Evolutionary conservation across 2,329 filamentous ascomycete genomes (phyloP).

Genomic region (Scolecobasidium constrictum): DNA sequence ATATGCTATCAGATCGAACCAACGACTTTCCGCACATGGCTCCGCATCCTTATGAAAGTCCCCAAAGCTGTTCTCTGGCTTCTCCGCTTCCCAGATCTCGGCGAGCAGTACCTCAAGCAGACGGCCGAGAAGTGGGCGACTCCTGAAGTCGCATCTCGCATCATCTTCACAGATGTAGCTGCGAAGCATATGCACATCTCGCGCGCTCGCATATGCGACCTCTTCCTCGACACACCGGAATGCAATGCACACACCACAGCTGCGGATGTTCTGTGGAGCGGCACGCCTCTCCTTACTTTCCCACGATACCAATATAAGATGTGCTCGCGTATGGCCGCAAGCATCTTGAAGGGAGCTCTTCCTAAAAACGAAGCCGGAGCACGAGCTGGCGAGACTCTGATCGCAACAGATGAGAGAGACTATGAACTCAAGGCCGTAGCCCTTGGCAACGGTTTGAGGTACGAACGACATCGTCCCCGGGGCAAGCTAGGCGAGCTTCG

Average conservation of each 20-base stretch:
- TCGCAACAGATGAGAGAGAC: slow-evolving; percentile 64
- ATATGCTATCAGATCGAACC: slow-evolving; percentile 67
- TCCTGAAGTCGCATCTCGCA: slow-evolving; percentile 69
- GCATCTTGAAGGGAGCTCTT: slow-evolving; percentile 80
- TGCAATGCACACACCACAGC: slow-evolving; percentile 98
- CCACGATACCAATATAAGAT: slow-evolving; percentile 96
- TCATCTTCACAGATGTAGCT: slow-evolving; percentile 93
- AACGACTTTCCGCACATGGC: slow-evolving; percentile 89
- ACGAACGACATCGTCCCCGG: slow-evolving; percentile 20
- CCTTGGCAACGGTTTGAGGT: slow-evolving; percentile 21
- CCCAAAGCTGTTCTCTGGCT: slow-evolving; percentile 91
- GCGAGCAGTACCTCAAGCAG: slow-evolving; percentile 71
- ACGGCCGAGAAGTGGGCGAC: slow-evolving; percentile 80
- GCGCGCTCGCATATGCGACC: slow-evolving; percentile 79
- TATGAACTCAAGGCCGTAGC: slow-evolving; percentile 52
- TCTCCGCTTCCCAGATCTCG: slow-evolving; percentile 88
- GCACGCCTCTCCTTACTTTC: slow-evolving; percentile 81
- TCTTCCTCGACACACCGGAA: slow-evolving; percentile 94
- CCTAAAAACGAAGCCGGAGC: slow-evolving; percentile 60
- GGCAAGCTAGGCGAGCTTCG: slow-evolving; percentile 73
- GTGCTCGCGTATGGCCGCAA: slow-evolving; percentile 97
- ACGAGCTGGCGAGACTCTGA: slow-evolving; percentile 61
- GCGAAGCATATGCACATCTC: slow-evolving; percentile 92
- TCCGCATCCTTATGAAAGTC: slow-evolving; percentile 75
- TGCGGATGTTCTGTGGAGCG: slow-evolving; percentile 92